Evolutionary conservation across 2,329 filamentous ascomycete species (phyloP).

Genomic region (Drechslerella dactyloides): DNA sequence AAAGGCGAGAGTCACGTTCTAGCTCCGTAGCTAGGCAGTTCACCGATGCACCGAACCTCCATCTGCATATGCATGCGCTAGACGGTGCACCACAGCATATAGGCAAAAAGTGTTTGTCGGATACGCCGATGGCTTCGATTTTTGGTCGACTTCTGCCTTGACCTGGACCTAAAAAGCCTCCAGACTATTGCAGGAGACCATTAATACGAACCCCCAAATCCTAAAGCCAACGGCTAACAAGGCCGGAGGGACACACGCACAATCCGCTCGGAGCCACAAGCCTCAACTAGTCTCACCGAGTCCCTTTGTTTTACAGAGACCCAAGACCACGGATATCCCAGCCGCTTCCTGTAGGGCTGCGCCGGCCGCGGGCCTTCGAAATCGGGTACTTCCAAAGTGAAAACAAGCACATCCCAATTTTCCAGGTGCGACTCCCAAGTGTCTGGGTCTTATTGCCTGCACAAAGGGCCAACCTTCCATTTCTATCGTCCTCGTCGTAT

Average conservation of each 20-base stretch:
- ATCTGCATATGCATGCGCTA: conserved; percentile 11
- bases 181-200: conserved; percentile 10
- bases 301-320: conserved; percentile 17
- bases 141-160: conserved; percentile 39
- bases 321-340: conserved; percentile 42
- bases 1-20: conserved; percentile 28
- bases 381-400: no score
- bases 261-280: no score
- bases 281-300: conserved; percentile 13
- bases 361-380: neutral
- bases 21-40: neutral
- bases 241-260: no score
- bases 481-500: no score
- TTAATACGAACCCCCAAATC: no score
- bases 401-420: no score
- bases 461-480: no score
- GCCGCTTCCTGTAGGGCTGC: conserved; percentile 45
- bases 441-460: neutral
- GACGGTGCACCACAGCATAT: neutral
- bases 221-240: no score
- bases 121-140: conserved; percentile 25
- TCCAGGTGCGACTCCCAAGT: conserved; percentile 10
- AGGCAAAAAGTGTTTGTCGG: conserved; percentile 19
- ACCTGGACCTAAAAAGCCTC: conserved; percentile 7
- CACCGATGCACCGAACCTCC: conserved; percentile 12